These are phyloP conservation scores for Wilhelminamyces savonicus DNA, from an alignment of 805 yeast species.

Conservation along the genomic window DNA sequence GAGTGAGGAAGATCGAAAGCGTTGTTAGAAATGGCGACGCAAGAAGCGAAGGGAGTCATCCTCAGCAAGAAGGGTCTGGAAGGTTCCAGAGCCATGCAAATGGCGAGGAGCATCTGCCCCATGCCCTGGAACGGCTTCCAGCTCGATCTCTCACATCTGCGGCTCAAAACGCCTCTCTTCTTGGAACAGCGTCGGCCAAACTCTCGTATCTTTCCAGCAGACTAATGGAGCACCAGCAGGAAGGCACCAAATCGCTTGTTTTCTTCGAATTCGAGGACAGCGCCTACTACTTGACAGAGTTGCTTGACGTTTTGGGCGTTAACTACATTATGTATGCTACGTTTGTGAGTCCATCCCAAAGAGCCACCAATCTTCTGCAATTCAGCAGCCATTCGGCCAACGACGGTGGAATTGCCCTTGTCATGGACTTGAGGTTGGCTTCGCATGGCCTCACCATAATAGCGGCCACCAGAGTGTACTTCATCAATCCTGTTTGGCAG, in stretches of 20 bases:
- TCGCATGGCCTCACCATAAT: constrained; percentile 66
- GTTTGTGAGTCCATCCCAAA: constrained; percentile 41
- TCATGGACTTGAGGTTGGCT: constrained; percentile 65
- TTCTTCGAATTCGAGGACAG: constrained; percentile 69
- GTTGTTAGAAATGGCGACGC: too few relatives aligned
- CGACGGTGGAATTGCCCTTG: constrained; percentile 44
- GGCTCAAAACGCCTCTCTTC: constrained; percentile 31
- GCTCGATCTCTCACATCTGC: too few relatives aligned
- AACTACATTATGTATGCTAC: constrained; percentile 61
- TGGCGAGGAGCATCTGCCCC: too few relatives aligned
- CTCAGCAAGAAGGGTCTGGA: too few relatives aligned
- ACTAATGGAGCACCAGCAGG: constrained; percentile 44
- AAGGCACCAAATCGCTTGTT: constrained; percentile 48
- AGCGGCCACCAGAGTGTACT: constrained; percentile 63
- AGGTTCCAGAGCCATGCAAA: too few relatives aligned
- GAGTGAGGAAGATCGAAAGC: too few relatives aligned
- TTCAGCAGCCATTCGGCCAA: constrained; percentile 35
- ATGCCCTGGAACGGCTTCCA: too few relatives aligned
- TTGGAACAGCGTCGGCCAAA: constrained; percentile 64
- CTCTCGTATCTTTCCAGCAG: constrained; percentile 53
- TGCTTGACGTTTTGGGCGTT: constrained; percentile 55
- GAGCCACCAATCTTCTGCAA: constrained; percentile 47
- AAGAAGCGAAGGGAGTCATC: too few relatives aligned
- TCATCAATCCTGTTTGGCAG: constrained; percentile 69
- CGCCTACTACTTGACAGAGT: constrained; percentile 62